Conservation (phyloP, 1,139 yeast genomes). For the Blastobotrys illinoisensis region DNA sequence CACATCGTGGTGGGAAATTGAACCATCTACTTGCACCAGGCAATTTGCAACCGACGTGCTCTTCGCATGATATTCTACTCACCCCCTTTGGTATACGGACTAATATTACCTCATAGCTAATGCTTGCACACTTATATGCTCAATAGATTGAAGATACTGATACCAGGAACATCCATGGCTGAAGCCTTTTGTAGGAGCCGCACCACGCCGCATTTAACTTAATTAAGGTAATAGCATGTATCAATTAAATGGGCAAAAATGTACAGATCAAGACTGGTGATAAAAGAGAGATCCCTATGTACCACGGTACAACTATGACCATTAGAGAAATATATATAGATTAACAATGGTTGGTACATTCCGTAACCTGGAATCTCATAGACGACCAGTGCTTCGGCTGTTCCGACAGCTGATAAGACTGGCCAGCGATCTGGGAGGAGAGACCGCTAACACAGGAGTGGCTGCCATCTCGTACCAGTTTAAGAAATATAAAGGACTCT, state of each 20-base stretch:
- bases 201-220: background rate
- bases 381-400: constrained; percentile 18
- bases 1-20: too few species aligned
- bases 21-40: too few species aligned
- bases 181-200: background rate
- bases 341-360: background rate
- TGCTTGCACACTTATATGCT: background rate
- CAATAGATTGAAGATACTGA: background rate
- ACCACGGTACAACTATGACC: background rate
- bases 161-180: too few species aligned
- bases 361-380: constrained; percentile 16
- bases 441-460: background rate
- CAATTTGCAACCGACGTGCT: too few species aligned
- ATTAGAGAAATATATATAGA: background rate
- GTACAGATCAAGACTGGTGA: too few species aligned
- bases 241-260: too few species aligned
- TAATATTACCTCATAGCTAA: too few species aligned
- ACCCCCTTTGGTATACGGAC: too few species aligned
- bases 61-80: too few species aligned
- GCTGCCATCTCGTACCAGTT: constrained; percentile 6
- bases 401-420: constrained; percentile 18
- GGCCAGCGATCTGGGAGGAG: constrained; percentile 8
- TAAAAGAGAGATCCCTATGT: too few species aligned
- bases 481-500: constrained; percentile 7
- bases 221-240: too few species aligned